These are phyloP conservation scores for Candida pini DNA, from an alignment of 805 yeast genomes.

Conservation along the genomic window DNA sequence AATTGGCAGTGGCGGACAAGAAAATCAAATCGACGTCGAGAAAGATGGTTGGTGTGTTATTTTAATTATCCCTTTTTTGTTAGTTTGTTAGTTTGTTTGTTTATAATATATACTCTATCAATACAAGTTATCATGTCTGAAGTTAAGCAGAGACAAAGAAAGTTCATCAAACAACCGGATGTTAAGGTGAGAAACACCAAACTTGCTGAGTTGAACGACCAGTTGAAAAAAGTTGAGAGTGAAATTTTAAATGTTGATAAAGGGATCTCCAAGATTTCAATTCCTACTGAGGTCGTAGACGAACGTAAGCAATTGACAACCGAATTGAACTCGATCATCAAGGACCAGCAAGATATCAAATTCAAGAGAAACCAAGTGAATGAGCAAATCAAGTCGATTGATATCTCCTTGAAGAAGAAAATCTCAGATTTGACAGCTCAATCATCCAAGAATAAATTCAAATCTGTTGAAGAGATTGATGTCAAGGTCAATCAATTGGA, in stretches of 20 bases:
- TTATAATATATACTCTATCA: too few relatives aligned
- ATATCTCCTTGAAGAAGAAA: conserved; percentile 67
- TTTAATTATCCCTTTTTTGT: background rate
- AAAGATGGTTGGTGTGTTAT: background rate
- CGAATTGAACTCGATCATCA: conserved; percentile 38
- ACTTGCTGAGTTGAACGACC: conserved; percentile 48
- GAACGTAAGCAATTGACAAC: conserved; percentile 43
- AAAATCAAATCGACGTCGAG: too few relatives aligned
- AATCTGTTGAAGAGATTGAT: conserved; percentile 64
- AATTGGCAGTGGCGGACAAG: too few relatives aligned
- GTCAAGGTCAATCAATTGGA: conserved; percentile 62
- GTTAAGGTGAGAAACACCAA: conserved; percentile 55
- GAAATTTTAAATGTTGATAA: conserved; percentile 46
- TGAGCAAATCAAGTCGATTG: conserved; percentile 68
- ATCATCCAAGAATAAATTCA: conserved; percentile 66
- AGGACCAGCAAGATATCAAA: conserved; percentile 31
- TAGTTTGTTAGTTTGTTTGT: too few relatives aligned
- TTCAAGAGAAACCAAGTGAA: conserved; percentile 30
- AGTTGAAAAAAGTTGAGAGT: conserved; percentile 58
- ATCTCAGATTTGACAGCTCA: conserved; percentile 66
- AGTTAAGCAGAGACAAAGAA: conserved; percentile 31
- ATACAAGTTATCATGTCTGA: conserved; percentile 15
- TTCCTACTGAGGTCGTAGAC: conserved; percentile 47
- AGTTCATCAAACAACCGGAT: conserved; percentile 72
- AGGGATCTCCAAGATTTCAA: conserved; percentile 49